Base-by-base conservation (phyloP, 352 stramenopile genomes). In the Phytophthora ramorum region DNA sequence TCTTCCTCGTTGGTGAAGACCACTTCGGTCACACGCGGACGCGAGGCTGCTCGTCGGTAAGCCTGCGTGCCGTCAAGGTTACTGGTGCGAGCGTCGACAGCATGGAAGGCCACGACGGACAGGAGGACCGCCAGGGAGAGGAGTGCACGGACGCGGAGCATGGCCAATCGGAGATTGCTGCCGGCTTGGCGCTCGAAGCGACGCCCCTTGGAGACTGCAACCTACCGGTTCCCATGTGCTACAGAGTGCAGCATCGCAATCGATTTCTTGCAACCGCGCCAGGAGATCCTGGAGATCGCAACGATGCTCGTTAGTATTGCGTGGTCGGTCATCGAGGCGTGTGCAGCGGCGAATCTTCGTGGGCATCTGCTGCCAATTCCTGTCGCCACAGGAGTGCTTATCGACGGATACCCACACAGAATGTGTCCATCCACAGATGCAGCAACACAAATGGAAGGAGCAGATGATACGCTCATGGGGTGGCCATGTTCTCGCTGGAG, bases 1-100 rank as follows among this genome's bases (percentile, higher is more conserved):
- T 91, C 82, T 45, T 91, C 82, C 2, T 63, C 67, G 66, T 75
- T 70, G 28, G 62, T 75, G 69, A 89, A 91, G 7, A 64, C 44
- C 3, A 76, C 71, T 34, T 85, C 76, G 37, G 7, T 53, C 17
- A 61, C 53, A 19, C 17, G 35, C 3, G 71, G 52, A 13, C 66
- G 66, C 7, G 66, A 78, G 0, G 60, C 2, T 3, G 66, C 71
- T 49, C 70, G 50, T 8, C 71, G 56, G 32, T 76, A 73, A 12
- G 37, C 57, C 20, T 68, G 66, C 10, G 46, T 43, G 22, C 48
- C 53, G 14, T 66, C 62, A 7, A 73, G 40, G 3, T 75, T 75
- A 17, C 66, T 74, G 17, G 61, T 70, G 14, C 60, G 66, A 34
- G 41, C 61, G 28, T 74, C 22, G 26, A 62, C 37, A 17, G n/a